Conservation (phyloP, 208 protist species). For the Jaenimonas drosophilae region DNA sequence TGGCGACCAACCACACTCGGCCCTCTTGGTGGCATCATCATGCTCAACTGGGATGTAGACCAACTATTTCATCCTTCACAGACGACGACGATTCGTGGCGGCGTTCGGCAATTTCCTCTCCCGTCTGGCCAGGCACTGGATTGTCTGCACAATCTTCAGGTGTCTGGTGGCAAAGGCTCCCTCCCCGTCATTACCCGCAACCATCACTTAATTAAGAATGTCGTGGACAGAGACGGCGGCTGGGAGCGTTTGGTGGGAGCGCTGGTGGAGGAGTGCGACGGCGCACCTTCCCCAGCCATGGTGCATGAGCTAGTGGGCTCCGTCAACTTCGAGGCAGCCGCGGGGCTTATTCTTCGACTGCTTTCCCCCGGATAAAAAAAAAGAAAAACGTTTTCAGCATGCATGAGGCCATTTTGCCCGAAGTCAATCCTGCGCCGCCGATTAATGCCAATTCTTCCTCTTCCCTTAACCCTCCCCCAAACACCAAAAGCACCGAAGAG, state of each 20-base stretch:
- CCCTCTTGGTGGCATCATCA: constrained; percentile 29
- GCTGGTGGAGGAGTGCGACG: not conserved
- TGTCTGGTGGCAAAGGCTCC: too few species aligned
- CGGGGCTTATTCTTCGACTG: not conserved
- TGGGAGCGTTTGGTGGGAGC: not conserved
- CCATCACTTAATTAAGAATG: constrained; percentile 5
- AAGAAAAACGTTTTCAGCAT: too few species aligned
- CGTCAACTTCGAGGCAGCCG: constrained; percentile 7
- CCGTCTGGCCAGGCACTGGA: constrained; percentile 5
- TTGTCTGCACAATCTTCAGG: too few species aligned
- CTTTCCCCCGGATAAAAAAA: too few species aligned
- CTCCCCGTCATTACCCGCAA: too few species aligned
- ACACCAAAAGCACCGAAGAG: too few species aligned
- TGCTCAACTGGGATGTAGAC: constrained; percentile 48
- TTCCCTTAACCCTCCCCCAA: too few species aligned
- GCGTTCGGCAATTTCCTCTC: not conserved
- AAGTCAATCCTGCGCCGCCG: too few species aligned
- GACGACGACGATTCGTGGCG: too few species aligned
- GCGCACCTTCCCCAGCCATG: not conserved
- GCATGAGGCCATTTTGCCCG: too few species aligned
- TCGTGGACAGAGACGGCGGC: not conserved
- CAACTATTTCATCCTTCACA: constrained; percentile 11
- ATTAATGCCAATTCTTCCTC: too few species aligned
- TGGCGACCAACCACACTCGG: constrained; percentile 34
- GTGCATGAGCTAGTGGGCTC: constrained; percentile 3